Evolutionary conservation across 1,139 yeast species (phyloP), one percentile per base, ranked within the genome.

Genomic region (Taiozyma sp.): DNA sequence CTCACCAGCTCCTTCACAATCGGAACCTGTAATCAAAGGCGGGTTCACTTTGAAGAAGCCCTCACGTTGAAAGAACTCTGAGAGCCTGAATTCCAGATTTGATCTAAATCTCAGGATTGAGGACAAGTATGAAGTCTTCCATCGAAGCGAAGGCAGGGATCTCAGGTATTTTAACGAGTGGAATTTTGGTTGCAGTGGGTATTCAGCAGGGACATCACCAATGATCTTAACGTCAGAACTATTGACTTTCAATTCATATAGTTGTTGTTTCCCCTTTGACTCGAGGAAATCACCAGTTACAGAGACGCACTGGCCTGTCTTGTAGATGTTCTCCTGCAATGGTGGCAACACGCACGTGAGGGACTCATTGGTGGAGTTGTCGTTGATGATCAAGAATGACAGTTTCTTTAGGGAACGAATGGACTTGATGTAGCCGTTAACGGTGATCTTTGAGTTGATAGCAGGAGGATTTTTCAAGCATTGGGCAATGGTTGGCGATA

Each of bases 1-100:
- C 65, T 93, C 98, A 3, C 99, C 98, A 0, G 97, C 98, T 19
- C 99, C 99, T 71, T 95, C 99, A 66, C 99, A 93, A 65, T 95
- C 99, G 2, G 96, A 83, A 10, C 90, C 76, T 0, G 99, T 93
- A 28, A 92, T 71, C 22, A 92, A 63, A 4, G 99, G 99, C 2
- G 98, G 96, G 27, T 83, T 74, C 0, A 89, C 92, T 68, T 90
- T 93, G 14, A 76, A 70, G 59, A 87, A 90, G 22, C 77, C 78
- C 32, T 76, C 63, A 0, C 62, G 48, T 30, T 73, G 70, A 67
- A 89, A 89, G 61, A 80, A 89, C 8, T 72, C 72, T 49, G 76
- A 68, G 13, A 91, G 63, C 44, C 73, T 68, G 1, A 73, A 61
- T 57, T 88, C 92, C 8, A 88, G 73, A 48, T 71, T 72, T 1